Conservation (phyloP, 441 rosid species). For the Erodium texanum region DNA sequence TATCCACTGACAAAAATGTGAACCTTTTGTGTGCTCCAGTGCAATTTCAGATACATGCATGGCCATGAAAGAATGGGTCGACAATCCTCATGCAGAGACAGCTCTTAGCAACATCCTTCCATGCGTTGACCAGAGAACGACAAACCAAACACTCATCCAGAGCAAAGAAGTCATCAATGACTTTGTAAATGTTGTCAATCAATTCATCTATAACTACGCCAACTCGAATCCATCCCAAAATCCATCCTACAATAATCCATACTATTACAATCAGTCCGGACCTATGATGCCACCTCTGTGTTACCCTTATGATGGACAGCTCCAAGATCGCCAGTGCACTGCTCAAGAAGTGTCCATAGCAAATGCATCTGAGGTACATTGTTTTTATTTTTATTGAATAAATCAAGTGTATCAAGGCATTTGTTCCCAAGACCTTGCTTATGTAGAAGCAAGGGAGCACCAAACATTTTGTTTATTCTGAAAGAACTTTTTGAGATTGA, state of each 20-base stretch:
- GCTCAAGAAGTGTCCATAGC: slow-evolving; percentile 55
- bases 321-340: slow-evolving; percentile 53
- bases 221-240: slow-evolving; percentile 53
- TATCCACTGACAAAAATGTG: background rate
- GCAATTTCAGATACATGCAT: slow-evolving; percentile 74
- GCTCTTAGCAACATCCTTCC: slow-evolving; percentile 92
- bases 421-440: too few species aligned
- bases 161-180: slow-evolving; percentile 80
- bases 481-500: too few species aligned
- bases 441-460: too few species aligned
- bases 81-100: slow-evolving; percentile 76
- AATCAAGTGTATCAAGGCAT: too few species aligned
- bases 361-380: slow-evolving; percentile 70
- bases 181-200: slow-evolving; percentile 71
- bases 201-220: slow-evolving; percentile 63
- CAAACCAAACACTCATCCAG: slow-evolving; percentile 68
- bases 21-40: slow-evolving; percentile 26
- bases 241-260: slow-evolving; percentile 17
- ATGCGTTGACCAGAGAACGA: slow-evolving; percentile 74
- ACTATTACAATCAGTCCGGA: slow-evolving; percentile 77
- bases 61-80: slow-evolving; percentile 95
- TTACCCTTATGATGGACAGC: slow-evolving; percentile 57
- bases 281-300: slow-evolving; percentile 86
- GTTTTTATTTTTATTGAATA: too few species aligned
- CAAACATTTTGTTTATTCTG: too few species aligned